Evolutionary conservation across 176 grass and related monocot species (phyloP), one percentile per base, ranked within the genome.

Genomic region (Pontederia crassipes): DNA sequence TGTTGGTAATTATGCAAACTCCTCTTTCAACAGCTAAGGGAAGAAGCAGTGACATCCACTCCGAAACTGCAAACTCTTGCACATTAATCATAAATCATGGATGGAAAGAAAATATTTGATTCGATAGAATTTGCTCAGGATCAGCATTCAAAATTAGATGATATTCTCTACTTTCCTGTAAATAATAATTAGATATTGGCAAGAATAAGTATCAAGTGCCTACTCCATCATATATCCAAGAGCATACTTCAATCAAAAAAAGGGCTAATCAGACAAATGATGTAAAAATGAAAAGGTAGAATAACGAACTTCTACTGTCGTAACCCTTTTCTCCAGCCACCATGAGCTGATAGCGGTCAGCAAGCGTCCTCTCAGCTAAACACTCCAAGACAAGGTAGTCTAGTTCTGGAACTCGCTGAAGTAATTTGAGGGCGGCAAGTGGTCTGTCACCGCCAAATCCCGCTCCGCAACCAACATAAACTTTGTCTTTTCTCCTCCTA

Each of bases 321-420:
- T 83, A 97, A 62, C 87, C 92, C 76, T 97, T 87, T 54, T 84
- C 84, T 59, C 84, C 92, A 2, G 76, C 78, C 27, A 59, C 61
- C 84, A 82, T 83, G 68, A 70, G 73, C 54, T 74, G 74, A 64
- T 83, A 97, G 27, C 78, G 61, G 28, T 97, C 92, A 5, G 84
- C 92, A 18, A 97, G 79, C 64, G 92, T 97, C 68, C 92, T 67
- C 75, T 97, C 92, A 0, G 87, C 92, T 74, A 97, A 76, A 80
- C 92, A 97, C 66, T 97, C 87, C 7, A 97, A 77, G 24, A 97
- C 81, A 64, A 97, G 71, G 61, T 97, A 97, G 52, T 97, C 82
- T 65, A 97, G 75, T 75, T 97, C 81, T 52, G 79, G 53, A 24
- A 97, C 83, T 66, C 54, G 71, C 75, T 85, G 14, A 54, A 97